Percentiles rank a stretch among this genome's conserved stretches.
These are phyloP conservation scores for Podospora pseudopauciseta DNA, from an alignment of 495 filamentous ascomycete species.

Conservation along the genomic window DNA sequence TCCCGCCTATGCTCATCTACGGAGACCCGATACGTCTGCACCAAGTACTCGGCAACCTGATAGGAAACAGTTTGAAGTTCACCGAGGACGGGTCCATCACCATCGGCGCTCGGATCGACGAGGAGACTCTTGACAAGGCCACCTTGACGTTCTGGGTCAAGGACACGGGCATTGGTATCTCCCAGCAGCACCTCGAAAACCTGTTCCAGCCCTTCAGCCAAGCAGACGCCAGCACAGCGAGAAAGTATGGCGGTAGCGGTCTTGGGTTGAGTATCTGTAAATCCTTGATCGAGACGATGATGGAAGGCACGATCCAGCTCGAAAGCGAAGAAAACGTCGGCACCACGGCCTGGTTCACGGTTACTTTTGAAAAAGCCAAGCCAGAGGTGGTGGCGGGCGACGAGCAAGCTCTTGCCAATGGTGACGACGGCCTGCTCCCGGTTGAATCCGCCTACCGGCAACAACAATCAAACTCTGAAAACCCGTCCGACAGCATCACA, in stretches of 20 bases:
- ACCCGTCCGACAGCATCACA: background rate
- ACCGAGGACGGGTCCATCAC: constrained; percentile 82
- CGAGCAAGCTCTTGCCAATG: constrained; percentile 35
- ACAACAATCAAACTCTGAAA: constrained; percentile 18
- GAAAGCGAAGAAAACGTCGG: constrained; percentile 72
- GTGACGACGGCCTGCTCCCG: background rate
- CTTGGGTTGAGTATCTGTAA: constrained; percentile 92
- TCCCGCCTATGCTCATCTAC: constrained; percentile 74
- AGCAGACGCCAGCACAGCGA: constrained; percentile 79
- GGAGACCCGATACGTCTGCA: constrained; percentile 88
- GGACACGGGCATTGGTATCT: constrained; percentile 88
- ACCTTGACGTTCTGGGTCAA: constrained; percentile 79
- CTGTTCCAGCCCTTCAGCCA: constrained; percentile 91
- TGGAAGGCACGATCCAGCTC: constrained; percentile 77
- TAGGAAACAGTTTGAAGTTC: constrained; percentile 93
- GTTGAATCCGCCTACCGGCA: constrained; percentile 1
- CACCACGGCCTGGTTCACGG: constrained; percentile 80
- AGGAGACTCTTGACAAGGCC: constrained; percentile 64
- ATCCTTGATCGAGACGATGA: constrained; percentile 87
- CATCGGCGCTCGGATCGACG: constrained; percentile 65
- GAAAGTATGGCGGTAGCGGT: constrained; percentile 87
- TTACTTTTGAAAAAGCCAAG: constrained; percentile 74
- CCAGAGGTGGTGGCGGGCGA: constrained; percentile 51
- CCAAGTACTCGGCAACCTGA: constrained; percentile 88
- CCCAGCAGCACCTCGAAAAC: constrained; percentile 71